Evolutionary conservation across 805 yeast species (phyloP), one percentile per base, ranked within the genome.

Genomic region (Spathaspora hagerdaliae): DNA sequence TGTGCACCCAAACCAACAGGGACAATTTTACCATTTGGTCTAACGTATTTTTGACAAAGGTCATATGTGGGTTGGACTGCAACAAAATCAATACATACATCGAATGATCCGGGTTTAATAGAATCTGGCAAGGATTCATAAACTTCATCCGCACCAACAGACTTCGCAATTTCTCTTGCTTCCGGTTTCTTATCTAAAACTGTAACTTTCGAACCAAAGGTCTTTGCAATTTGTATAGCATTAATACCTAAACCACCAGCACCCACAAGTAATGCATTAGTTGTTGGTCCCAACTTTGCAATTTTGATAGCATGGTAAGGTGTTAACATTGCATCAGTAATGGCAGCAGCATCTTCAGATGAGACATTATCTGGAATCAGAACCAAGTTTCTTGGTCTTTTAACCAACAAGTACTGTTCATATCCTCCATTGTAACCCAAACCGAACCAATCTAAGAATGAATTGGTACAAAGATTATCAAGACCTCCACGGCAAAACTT

Each of bases 191-290:
- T 46, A 47, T 71, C 76, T 27, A 57, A 51, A 10, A 65, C 67
- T 6, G 69, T 67, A 7, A 70, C 55, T 37, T 61, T 47, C 48
- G 65, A 61, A 10, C 70, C 69, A 49, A 56, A 70, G 26, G 48
- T 45, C 34, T 53, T 54, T 33, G 69, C 55, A 39, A 71, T 61
- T 49, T 71, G 76, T 15, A 71, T 42, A 5, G 73, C 76, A 52
- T 69, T 69, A 49, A 65, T 55, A 1, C 76, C 75, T 42, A 71
- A 58, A 2, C 76, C 76, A n/a, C 76, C 76, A 14, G 67, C 57
- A 1, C 76, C 76, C 19, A 66, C 48, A 7, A 68, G 60, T 36
- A 68, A 59, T 6, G 68, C 70, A 47, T 66, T 69, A 12, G 62
- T 51, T 3, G 67, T 57, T 2, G 74, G 74, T 11, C 51, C 48